Percentiles rank a stretch among this genome's conserved stretches.
These are phyloP conservation scores for Alternaria sp. DNA, from an alignment of 2,329 filamentous ascomycete genomes.

Conservation along the genomic window DNA sequence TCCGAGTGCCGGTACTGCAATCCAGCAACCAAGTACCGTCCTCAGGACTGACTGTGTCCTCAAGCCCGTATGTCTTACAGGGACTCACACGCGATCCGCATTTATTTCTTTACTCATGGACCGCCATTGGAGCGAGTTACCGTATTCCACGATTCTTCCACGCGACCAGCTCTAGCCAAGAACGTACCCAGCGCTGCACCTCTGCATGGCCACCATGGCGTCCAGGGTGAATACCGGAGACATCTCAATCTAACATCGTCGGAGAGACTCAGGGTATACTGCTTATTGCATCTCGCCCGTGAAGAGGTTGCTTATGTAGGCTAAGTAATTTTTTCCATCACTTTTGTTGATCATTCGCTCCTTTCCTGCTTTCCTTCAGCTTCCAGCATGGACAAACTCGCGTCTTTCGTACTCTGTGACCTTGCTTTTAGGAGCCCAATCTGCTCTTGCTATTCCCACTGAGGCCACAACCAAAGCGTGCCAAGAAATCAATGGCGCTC, in stretches of 20 bases:
- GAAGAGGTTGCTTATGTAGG: neutral
- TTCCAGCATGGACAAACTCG: constrained; percentile 14
- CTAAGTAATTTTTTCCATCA: neutral
- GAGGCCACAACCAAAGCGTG: constrained; percentile 31
- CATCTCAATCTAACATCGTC: constrained; percentile 6
- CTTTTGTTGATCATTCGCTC: neutral
- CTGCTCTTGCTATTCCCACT: constrained; percentile 22
- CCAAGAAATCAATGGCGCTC: constrained; percentile 27
- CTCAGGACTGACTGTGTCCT: neutral
- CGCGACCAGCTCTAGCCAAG: constrained; percentile 2
- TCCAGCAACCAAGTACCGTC: constrained; percentile 4
- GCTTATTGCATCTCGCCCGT: constrained; percentile 3
- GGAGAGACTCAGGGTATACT: neutral
- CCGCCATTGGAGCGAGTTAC: constrained; percentile 1
- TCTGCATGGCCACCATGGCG: neutral
- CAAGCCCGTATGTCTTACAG: neutral
- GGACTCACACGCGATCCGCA: neutral
- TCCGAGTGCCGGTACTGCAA: neutral
- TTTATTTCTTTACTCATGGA: neutral
- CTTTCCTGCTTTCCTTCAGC: neutral
- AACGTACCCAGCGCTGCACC: neutral
- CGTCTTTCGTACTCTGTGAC: constrained; percentile 9
- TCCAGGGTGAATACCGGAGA: neutral
- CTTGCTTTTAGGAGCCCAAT: constrained; percentile 19
- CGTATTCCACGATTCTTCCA: neutral